These are phyloP conservation scores for Scytalidium sp. DNA, from an alignment of 2,329 filamentous ascomycete species.

Conservation along the genomic window DNA sequence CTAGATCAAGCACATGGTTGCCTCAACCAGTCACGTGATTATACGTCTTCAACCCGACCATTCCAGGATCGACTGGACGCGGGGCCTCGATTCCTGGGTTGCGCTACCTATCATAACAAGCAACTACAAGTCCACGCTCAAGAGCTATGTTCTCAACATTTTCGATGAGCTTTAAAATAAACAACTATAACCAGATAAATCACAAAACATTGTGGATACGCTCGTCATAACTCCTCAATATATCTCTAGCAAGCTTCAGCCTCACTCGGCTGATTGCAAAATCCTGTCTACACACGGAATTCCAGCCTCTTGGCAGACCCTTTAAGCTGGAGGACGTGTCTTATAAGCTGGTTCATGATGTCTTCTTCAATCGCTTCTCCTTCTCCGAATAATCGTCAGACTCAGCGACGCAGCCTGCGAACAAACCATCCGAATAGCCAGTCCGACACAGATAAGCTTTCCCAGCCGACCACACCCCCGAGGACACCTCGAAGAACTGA, in stretches of 20 bases:
- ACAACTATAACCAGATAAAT: background rate
- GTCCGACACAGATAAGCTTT: slow-evolving; percentile 15
- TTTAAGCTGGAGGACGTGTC: slow-evolving; percentile 47
- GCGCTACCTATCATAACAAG: background rate
- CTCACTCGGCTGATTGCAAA: too few species aligned
- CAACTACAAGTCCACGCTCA: background rate
- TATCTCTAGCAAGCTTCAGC: background rate
- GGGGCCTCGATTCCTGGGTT: background rate
- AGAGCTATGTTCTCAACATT: background rate
- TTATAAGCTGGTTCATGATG: slow-evolving; percentile 30
- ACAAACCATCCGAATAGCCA: slow-evolving; percentile 33
- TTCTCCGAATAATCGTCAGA: slow-evolving; percentile 36
- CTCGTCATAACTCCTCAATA: background rate
- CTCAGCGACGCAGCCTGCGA: slow-evolving; percentile 41
- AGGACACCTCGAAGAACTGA: slow-evolving; percentile 27
- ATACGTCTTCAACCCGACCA: background rate
- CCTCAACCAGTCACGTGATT: background rate
- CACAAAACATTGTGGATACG: background rate
- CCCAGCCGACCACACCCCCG: slow-evolving; percentile 27
- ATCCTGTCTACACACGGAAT: too few species aligned
- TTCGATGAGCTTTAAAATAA: background rate
- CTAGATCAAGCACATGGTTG: background rate
- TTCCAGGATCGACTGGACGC: background rate
- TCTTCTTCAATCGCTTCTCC: slow-evolving; percentile 19
- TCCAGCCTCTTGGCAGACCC: too few species aligned